Evolutionary conservation across 2,329 filamentous ascomycete species (phyloP), one percentile per base, ranked within the genome.

Genomic region (Cyphellophora attinorum): DNA sequence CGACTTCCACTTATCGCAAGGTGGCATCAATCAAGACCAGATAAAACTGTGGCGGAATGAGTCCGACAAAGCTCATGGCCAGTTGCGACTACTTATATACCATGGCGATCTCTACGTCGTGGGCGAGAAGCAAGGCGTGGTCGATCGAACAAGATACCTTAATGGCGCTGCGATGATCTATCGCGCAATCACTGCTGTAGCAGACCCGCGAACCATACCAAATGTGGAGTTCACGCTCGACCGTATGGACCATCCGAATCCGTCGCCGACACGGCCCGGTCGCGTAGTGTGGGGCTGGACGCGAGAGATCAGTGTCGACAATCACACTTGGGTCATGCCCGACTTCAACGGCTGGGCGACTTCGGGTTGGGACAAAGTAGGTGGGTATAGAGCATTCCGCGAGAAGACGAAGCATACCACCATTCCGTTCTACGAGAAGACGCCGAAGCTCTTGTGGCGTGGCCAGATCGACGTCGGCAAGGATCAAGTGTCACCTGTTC

Each of bases 381-480:
- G 21, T n/a, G 21, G 21, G 21, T 25, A 25, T n/a, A 8, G 21
- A 8, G 21, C 21, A 8, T 25, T 25, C 21, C 21, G 21, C 8
- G 21, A 25, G 21, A 25, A 25, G 21, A 25, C 21, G 8, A 25
- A 25, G n/a, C 8, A 8, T n/a, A 25, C 21, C 21, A 25, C n/a
- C 21, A 8, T 8, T 8, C 31, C 36, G 31, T 10, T 25, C 36
- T 4, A 34, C 36, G 18, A 11, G 23, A 25, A 12, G 29, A 27
- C 31, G 31, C 27, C 36, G 31, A 23, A 31, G 30, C 25, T 34
- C 31, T 15, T 27, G 31, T 25, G 21, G 21, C 21, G 21, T n/a
- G 21, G 21, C 21, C 21, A 25, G n/a, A 25, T 25, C 21, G n/a
- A 25, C 21, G 21, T 25, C 21, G 21, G 21, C 21, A 8, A 25